These are phyloP conservation scores for Suillus ampliporus DNA, from an alignment of 768 basidiomycete species.

Conservation along the genomic window DNA sequence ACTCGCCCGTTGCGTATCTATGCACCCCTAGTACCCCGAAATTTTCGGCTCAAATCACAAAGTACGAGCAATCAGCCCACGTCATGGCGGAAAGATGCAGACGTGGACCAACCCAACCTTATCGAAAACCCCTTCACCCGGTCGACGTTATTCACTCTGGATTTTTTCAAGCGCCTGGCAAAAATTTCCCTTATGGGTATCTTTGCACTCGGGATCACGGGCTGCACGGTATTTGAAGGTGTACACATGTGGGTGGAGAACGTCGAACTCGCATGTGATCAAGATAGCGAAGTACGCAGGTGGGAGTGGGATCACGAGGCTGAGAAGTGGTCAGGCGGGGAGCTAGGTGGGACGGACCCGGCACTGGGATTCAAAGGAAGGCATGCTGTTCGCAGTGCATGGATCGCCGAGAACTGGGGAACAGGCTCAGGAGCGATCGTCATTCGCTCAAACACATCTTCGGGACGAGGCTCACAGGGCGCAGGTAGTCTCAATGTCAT, in stretches of 20 bases:
- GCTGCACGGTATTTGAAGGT: conserved; percentile 55
- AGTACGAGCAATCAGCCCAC: conserved; percentile 12
- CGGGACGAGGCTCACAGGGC: conserved; percentile 36
- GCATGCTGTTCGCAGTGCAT: conserved; percentile 69
- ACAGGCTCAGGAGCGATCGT: conserved; percentile 46
- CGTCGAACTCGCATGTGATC: conserved; percentile 49
- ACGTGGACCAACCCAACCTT: conserved; percentile 17
- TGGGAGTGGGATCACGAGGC: conserved; percentile 75
- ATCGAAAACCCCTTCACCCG: conserved; percentile 41
- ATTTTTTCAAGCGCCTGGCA: conserved; percentile 51
- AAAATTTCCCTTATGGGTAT: conserved; percentile 56
- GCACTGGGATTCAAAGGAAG: conserved; percentile 65
- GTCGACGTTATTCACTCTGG: conserved; percentile 46
- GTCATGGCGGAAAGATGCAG: conserved; percentile 13
- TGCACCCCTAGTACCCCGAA: background rate
- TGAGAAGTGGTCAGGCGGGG: conserved; percentile 66
- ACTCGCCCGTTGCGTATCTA: conserved; percentile 15
- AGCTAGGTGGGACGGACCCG: conserved; percentile 71
- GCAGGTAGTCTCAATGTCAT: conserved; percentile 49
- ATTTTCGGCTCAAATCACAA: conserved; percentile 24
- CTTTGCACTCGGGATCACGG: conserved; percentile 49
- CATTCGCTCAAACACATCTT: conserved; percentile 44
- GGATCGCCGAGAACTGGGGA: conserved; percentile 75
- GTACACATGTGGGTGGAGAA: conserved; percentile 71
- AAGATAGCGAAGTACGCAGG: conserved; percentile 55